These are phyloP conservation scores for Chalciporus pseudorubinellus DNA, from an alignment of 768 basidiomycete species.

Conservation along the genomic window DNA sequence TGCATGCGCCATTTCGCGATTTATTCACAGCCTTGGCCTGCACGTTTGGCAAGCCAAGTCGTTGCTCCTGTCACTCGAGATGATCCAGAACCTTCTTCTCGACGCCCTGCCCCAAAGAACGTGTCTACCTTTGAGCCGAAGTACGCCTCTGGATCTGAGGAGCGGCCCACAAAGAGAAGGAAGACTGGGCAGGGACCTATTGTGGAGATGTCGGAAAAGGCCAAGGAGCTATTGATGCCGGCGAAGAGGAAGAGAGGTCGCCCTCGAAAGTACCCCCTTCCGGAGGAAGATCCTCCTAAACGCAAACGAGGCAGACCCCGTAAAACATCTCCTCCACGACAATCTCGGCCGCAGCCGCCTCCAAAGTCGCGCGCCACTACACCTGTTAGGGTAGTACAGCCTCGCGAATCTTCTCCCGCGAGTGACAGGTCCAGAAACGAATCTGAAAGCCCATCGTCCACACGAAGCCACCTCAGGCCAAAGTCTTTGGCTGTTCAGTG, in stretches of 20 bases:
- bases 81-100: conserved; percentile 38
- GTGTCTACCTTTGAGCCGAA: conserved; percentile 55
- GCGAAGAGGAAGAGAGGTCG: conserved; percentile 35
- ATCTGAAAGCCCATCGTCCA: conserved; percentile 23
- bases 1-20: conserved; percentile 82
- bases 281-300: conserved; percentile 29
- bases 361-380: conserved; percentile 9
- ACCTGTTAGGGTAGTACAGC: conserved; percentile 10
- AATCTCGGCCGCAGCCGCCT: conserved; percentile 10
- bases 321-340: conserved; percentile 24
- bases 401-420: conserved; percentile 16
- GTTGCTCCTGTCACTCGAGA: conserved; percentile 48
- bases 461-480: conserved; percentile 31
- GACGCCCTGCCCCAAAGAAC: conserved; percentile 50
- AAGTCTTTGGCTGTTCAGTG: conserved; percentile 44
- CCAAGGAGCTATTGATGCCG: conserved; percentile 31
- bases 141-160: conserved; percentile 42
- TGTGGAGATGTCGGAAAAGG: conserved; percentile 34
- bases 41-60: conserved; percentile 49
- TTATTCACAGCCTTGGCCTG: conserved; percentile 70
- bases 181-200: conserved; percentile 41
- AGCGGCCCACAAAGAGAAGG: conserved; percentile 46
- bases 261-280: conserved; percentile 34
- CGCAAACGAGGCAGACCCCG: conserved; percentile 37
- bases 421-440: conserved; percentile 23